A percentile compares a stretch with the other conserved stretches of the same genome.
These are phyloP conservation scores for Bassia scoparia DNA, from an alignment of 148 eudicot species.

Conservation along the genomic window DNA sequence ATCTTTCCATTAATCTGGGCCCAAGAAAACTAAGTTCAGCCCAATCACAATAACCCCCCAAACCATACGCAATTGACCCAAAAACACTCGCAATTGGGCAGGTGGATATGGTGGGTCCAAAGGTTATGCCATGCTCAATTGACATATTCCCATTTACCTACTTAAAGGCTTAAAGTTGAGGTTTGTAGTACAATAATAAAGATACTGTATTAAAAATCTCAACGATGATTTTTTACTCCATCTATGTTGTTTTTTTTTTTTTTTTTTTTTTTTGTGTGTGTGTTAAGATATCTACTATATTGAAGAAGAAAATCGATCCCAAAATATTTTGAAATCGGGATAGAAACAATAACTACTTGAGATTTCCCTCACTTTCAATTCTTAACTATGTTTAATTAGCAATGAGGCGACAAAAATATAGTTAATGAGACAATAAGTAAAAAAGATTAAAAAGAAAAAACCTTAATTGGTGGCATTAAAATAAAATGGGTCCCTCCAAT, in stretches of 20 bases:
- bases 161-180: too few relatives aligned
- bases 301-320: too few relatives aligned
- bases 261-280: too few relatives aligned
- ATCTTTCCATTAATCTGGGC: background rate
- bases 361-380: too few relatives aligned
- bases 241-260: too few relatives aligned
- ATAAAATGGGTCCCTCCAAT: slow-evolving; percentile 8
- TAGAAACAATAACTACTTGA: too few relatives aligned
- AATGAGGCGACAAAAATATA: background rate
- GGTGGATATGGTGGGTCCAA: slow-evolving; percentile 5
- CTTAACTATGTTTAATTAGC: slow-evolving; percentile 2
- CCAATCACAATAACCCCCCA: background rate
- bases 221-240: too few relatives aligned
- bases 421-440: slow-evolving; percentile 6
- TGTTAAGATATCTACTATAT: too few relatives aligned
- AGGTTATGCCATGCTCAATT: background rate
- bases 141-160: background rate
- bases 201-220: too few relatives aligned
- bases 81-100: background rate
- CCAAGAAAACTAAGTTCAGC: background rate
- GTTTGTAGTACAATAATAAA: background rate
- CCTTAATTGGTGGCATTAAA: background rate
- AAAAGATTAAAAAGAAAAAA: background rate
- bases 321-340: too few relatives aligned
- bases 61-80: background rate